Percentiles rank a stretch among this genome's conserved stretches.
phyloP scores from a whole-genome alignment of 208 protist species.

The Trichomonas vaginalis region DNA sequence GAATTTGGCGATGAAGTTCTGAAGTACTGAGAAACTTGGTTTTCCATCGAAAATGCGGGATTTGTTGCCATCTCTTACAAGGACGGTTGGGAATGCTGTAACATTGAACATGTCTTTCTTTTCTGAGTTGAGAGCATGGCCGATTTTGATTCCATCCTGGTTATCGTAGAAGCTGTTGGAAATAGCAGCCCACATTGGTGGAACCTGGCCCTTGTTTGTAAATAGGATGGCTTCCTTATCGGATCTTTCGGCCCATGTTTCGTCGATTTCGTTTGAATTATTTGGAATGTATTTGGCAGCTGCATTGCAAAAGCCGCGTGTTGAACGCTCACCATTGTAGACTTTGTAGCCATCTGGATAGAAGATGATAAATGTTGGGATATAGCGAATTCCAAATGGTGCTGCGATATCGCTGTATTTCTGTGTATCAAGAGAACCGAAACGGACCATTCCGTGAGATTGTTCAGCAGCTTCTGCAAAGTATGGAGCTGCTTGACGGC shows the following conservation, averaged over 20 bases:
- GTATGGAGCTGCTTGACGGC: background rate
- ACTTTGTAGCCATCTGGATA: background rate
- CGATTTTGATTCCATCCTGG: background rate
- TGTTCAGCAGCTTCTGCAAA: background rate
- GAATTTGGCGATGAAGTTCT: background rate
- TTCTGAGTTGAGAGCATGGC: background rate
- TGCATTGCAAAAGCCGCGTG: background rate
- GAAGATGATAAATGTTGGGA: slow-evolving; percentile 12
- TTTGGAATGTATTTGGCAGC: background rate
- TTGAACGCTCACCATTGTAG: background rate
- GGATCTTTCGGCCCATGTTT: background rate
- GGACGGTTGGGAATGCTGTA: background rate
- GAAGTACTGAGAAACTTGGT: background rate
- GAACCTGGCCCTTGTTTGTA: background rate
- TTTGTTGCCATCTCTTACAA: background rate
- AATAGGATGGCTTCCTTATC: background rate
- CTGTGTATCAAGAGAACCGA: background rate
- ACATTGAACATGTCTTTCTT: background rate
- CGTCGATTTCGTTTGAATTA: background rate
- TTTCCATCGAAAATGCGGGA: background rate
- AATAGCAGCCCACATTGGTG: background rate
- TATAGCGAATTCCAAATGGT: background rate
- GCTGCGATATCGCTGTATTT: background rate
- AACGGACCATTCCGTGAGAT: background rate
- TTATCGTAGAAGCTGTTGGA: background rate